Base-by-base conservation (phyloP, 805 yeast genomes). In the Candida arabinofermentans region DNA sequence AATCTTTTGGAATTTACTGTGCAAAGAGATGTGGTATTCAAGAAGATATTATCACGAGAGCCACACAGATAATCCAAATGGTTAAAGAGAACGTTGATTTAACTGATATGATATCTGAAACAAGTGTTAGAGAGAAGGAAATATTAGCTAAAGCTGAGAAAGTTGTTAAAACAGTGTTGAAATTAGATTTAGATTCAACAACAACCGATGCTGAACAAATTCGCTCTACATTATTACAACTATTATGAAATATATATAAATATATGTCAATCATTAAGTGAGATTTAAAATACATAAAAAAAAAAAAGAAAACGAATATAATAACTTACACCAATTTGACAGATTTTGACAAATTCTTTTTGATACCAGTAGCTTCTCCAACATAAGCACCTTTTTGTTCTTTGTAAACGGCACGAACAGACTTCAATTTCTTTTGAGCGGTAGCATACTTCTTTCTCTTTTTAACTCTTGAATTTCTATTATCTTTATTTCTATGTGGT, bases 351-450 rank as follows among this genome's bases (percentile, higher is more conserved):
- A 91, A 61, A 51, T 88, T 88, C 78, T 93, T 91, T 74, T 89
- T 89, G 62, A 93, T 93, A 86, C 99, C 99, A 16, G 97, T 89
- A 70, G 79, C 75, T 64, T 93, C 99, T 66, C 99, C 99, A 49
- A 75, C 83, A 64, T 93, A 93, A 2, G 96, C 82, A 49, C 88
- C 85, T 47, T 77, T 71, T 39, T 78, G 86, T 37, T 72, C 72
- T 53, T 82, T 75, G 72, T 83, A 89, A n/a, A 89, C 96, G 41
- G 86, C 87, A 64, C 96, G 83, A 50, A 86, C 84, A 40, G 96
- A 85, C 59, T 82, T 81, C 65, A 93, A 83, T 65, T 88, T 88
- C 87, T 88, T 91, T 71, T 88, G 81, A 23, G 99, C 99, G 62
- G 78, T 75, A 50, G 88, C 98, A 71, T 86, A 93, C 79, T 87